phyloP scores from a whole-genome alignment of 2,329 filamentous ascomycete species.

The Paecilomyces fulvus region DNA sequence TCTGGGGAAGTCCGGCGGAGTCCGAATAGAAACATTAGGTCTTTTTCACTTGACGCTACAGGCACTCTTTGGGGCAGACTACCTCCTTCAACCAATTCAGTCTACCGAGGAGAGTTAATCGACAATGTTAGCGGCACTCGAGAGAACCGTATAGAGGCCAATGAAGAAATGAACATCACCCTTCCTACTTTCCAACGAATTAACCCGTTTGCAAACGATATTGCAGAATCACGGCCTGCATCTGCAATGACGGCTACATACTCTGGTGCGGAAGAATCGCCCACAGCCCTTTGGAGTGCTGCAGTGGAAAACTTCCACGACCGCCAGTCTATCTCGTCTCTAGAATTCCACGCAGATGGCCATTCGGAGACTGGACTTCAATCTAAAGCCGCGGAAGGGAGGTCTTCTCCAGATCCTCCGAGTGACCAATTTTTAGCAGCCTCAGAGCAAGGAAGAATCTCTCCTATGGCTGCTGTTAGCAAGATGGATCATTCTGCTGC shows the following conservation, averaged over 20 bases:
- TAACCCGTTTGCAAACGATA: background rate
- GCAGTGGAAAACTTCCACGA: background rate
- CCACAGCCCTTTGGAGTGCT: background rate
- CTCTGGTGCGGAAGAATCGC: background rate
- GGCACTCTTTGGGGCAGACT: background rate
- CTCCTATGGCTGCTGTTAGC: background rate
- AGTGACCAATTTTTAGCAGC: background rate
- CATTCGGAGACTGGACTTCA: background rate
- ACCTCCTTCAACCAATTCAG: background rate
- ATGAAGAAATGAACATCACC: background rate
- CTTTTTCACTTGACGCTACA: background rate
- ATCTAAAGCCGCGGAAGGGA: no score
- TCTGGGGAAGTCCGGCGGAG: background rate
- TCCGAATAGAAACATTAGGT: background rate
- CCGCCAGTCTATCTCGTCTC: background rate
- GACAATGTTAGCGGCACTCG: background rate
- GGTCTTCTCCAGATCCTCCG: no score
- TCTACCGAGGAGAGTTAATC: background rate
- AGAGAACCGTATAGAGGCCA: background rate
- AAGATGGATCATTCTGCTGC: slow-evolving; percentile 1
- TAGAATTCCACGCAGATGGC: background rate
- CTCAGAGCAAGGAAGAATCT: background rate
- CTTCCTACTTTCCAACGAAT: background rate
- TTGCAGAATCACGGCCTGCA: background rate
- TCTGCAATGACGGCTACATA: background rate